Evolutionary conservation across 441 rosid genomes (phyloP).

Genomic region (Brassica hybrid): DNA sequence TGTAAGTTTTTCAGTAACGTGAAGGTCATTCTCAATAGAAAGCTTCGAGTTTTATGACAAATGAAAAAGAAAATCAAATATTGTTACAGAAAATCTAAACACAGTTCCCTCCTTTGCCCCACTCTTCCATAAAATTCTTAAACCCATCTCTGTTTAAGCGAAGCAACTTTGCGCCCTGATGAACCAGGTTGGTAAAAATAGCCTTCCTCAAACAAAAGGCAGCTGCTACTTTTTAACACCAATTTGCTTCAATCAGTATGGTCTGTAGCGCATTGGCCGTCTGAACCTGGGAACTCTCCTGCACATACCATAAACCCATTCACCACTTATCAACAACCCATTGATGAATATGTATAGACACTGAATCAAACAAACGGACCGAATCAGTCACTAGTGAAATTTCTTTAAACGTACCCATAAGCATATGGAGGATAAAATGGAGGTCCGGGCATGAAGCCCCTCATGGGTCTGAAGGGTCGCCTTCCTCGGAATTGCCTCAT

Average conservation of each 20-base stretch:
- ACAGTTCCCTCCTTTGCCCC: not conserved
- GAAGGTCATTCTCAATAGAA: conserved; percentile 20
- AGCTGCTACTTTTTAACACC: conserved; percentile 24
- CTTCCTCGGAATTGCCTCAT: conserved; percentile 78
- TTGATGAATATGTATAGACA: not conserved
- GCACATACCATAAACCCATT: conserved; percentile 33
- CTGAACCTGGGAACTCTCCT: conserved; percentile 83
- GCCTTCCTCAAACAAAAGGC: conserved; percentile 20
- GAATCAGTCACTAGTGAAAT: conserved; percentile 7
- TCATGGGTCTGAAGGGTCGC: conserved; percentile 62
- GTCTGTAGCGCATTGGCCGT: conserved; percentile 74
- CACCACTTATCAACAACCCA: not conserved
- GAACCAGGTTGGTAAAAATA: conserved; percentile 7
- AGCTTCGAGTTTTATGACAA: conserved; percentile 11
- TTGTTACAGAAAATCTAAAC: conserved; percentile 38
- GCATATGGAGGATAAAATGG: conserved; percentile 60
- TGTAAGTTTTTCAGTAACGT: not conserved
- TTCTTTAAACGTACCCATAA: conserved; percentile 59
- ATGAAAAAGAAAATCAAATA: conserved; percentile 15
- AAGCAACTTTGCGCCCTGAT: conserved; percentile 3
- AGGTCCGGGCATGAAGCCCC: conserved; percentile 67
- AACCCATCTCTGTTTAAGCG: conserved; percentile 8
- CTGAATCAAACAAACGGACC: not conserved
- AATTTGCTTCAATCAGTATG: conserved; percentile 49
- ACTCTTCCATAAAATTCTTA: conserved; percentile 17